phyloP scores from a whole-genome alignment of 1,284 basidiomycete genomes.

The Leccinum fuscescens region DNA sequence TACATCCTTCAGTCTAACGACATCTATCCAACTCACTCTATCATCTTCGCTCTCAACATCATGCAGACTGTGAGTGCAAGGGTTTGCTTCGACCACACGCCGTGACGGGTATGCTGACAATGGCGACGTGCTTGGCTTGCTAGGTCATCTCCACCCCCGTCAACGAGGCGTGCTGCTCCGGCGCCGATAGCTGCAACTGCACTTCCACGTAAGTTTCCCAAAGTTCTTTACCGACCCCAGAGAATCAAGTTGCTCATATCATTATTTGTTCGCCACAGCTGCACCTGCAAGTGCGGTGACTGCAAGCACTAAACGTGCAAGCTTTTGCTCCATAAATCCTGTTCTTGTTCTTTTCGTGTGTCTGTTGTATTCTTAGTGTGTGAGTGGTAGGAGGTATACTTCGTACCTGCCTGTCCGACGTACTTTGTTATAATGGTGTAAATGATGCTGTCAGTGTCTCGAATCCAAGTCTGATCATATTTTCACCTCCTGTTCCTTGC shows the following conservation, averaged over 20 bases:
- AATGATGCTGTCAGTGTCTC: neutral
- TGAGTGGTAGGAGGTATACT: neutral
- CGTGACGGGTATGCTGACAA: neutral
- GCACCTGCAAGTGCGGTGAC: conserved; percentile 19
- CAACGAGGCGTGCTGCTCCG: conserved; percentile 24
- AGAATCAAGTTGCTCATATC: neutral
- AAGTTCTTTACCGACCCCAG: neutral
- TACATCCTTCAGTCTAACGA: neutral
- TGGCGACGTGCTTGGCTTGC: neutral
- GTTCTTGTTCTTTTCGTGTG: neutral
- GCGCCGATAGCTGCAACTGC: conserved; percentile 12
- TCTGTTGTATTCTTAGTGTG: neutral
- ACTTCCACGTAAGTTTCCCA: conserved; percentile 8
- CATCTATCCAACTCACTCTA: neutral
- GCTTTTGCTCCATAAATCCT: neutral
- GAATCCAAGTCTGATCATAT: neutral
- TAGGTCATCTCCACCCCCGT: conserved; percentile 23
- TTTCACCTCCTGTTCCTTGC: too few species aligned
- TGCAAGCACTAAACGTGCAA: conserved; percentile 19
- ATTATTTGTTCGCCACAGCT: conserved; percentile 8
- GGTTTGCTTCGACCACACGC: neutral
- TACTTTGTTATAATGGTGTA: neutral
- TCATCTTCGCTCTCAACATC: neutral
- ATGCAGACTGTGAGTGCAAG: conserved; percentile 24
- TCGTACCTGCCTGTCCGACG: neutral